These are phyloP conservation scores for Sugiyamaella japonica DNA, from an alignment of 1,139 yeast species.

Conservation along the genomic window DNA sequence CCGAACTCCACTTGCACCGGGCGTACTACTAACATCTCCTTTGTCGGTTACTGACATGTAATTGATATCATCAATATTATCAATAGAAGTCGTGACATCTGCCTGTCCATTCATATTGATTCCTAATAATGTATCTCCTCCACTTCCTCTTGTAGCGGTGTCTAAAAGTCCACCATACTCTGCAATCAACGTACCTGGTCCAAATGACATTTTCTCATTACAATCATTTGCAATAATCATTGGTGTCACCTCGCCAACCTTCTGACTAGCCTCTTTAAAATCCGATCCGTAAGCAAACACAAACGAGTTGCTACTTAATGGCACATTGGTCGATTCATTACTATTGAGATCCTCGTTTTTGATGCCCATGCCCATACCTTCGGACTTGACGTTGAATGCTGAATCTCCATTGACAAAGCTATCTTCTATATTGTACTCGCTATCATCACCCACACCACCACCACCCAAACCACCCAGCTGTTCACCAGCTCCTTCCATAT, in stretches of 20 bases:
- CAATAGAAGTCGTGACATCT: not conserved
- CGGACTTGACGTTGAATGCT: not conserved
- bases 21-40: not conserved
- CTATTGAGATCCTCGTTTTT: not conserved
- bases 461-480: not conserved
- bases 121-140: not conserved
- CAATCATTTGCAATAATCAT: not conserved
- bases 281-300: not conserved
- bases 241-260: not conserved
- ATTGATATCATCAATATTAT: not conserved
- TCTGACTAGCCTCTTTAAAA: not conserved
- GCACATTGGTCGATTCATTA: not conserved
- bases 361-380: not conserved
- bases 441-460: not conserved
- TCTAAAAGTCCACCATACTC: conserved; percentile 5
- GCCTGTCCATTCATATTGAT: not conserved
- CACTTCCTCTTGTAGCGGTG: not conserved
- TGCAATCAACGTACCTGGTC: not conserved
- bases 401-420: not conserved
- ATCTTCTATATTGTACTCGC: not conserved
- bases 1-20: not conserved
- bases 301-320: not conserved
- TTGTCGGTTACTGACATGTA: not conserved
- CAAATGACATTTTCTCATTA: not conserved
- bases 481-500: not conserved